These are phyloP conservation scores for Coriaria nepalensis DNA, from an alignment of 306 rosid genomes.

Conservation along the genomic window DNA sequence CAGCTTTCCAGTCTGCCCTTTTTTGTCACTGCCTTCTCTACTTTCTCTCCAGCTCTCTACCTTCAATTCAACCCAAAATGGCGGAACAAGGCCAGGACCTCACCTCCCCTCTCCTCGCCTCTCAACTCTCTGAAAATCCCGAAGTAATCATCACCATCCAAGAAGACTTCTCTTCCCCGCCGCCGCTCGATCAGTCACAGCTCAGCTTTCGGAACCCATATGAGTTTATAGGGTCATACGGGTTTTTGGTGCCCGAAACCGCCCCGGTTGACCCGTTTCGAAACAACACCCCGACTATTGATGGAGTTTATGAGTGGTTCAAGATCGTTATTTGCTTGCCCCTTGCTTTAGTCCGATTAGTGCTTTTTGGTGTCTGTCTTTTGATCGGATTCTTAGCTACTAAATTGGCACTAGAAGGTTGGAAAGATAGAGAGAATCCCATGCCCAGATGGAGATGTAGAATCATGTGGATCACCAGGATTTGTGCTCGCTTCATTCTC, in stretches of 20 bases:
- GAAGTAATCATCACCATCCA: conserved; percentile 36
- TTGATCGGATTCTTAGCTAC: conserved; percentile 61
- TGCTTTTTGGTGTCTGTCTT: conserved; percentile 45
- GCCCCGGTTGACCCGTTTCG: conserved; percentile 62
- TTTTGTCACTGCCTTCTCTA: neutral
- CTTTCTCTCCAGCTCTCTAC: neutral
- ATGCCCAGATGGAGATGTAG: conserved; percentile 80
- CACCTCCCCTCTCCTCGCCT: conserved; percentile 43
- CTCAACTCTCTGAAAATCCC: conserved; percentile 24
- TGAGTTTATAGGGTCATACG: conserved; percentile 34
- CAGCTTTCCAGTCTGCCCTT: too few species aligned
- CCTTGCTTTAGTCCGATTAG: conserved; percentile 36
- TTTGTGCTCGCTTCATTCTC: conserved; percentile 58
- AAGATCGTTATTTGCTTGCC: conserved; percentile 51
- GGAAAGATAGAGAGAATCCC: conserved; percentile 69
- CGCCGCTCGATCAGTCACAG: neutral
- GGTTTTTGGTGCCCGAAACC: conserved; percentile 35
- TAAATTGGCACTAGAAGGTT: conserved; percentile 51
- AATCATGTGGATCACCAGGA: conserved; percentile 76
- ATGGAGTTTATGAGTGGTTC: conserved; percentile 57
- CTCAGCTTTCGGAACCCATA: conserved; percentile 31
- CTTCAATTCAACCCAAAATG: conserved; percentile 22
- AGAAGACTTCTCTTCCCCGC: conserved; percentile 1
- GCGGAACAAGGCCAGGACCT: conserved; percentile 28
- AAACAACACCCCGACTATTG: conserved; percentile 34